Conservation (phyloP, 768 basidiomycete genomes). For the Podaxis rugospora region DNA sequence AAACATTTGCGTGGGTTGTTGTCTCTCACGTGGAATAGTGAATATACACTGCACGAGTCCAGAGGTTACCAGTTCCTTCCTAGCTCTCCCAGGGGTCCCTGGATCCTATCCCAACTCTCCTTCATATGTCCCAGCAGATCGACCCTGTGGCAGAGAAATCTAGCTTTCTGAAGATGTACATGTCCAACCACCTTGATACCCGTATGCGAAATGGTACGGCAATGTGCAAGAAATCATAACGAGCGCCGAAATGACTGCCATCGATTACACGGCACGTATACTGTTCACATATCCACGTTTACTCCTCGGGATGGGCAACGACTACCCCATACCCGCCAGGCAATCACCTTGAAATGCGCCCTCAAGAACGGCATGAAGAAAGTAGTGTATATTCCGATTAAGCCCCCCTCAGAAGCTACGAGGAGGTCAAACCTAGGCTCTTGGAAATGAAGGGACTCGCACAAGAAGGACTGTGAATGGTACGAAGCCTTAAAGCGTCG, state of each 20-base stretch:
- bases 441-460: conserved; percentile 78
- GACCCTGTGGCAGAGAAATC: conserved; percentile 78
- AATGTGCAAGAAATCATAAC: conserved; percentile 53
- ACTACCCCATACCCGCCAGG: conserved; percentile 30
- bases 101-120: too few relatives aligned
- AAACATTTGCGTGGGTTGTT: too few relatives aligned
- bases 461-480: conserved; percentile 79
- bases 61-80: too few relatives aligned
- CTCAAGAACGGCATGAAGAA: conserved; percentile 44
- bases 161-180: conserved; percentile 75
- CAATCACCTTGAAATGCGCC: conserved; percentile 66
- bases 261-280: conserved; percentile 55
- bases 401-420: conserved; percentile 69
- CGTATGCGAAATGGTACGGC: conserved; percentile 76
- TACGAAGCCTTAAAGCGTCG: conserved; percentile 21
- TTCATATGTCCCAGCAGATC: conserved; percentile 12
- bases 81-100: too few relatives aligned
- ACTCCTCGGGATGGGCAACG: background rate
- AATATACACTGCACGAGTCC: too few relatives aligned
- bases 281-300: background rate
- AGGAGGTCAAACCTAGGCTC: conserved; percentile 80
- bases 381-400: conserved; percentile 52
- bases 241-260: conserved; percentile 67
- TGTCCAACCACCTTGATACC: conserved; percentile 81
- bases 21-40: too few relatives aligned